Evolutionary conservation across 257 asterid genomes (phyloP).

Genomic region (Mentha longifolia): DNA sequence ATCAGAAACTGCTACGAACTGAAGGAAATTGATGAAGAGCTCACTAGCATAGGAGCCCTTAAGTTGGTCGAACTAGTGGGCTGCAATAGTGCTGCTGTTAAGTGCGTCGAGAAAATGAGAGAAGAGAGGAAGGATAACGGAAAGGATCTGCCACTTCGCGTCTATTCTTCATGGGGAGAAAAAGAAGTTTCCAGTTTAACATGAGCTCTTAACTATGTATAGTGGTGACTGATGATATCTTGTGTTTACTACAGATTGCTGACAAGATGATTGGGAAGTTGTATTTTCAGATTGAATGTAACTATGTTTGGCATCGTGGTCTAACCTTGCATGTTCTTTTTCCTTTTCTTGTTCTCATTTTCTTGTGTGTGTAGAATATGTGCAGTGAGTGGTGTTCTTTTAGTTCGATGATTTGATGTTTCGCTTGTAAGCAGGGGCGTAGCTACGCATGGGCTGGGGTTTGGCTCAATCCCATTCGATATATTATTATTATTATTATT

Average conservation of each 20-base stretch:
- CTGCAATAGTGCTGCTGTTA: slow-evolving; percentile 21
- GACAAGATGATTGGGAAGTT: neutral
- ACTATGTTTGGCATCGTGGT: too few species aligned
- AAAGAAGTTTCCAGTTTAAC: neutral
- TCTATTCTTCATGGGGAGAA: slow-evolving; percentile 5
- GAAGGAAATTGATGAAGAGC: neutral
- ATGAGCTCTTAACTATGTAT: neutral
- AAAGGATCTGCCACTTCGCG: neutral
- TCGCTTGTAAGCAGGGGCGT: too few species aligned
- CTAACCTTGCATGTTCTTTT: neutral
- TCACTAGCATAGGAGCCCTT: slow-evolving; percentile 27
- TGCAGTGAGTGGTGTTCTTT: neutral
- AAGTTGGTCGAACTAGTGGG: slow-evolving; percentile 30
- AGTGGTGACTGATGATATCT: neutral
- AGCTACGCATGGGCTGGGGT: too few species aligned
- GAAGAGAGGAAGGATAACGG: neutral
- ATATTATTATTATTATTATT: too few species aligned
- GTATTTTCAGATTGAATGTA: too few species aligned
- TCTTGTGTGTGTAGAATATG: neutral
- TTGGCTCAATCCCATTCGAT: too few species aligned
- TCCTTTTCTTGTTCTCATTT: too few species aligned
- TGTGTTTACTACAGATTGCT: neutral
- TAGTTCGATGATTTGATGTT: too few species aligned
- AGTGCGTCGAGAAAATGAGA: neutral
- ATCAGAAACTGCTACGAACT: slow-evolving; percentile 31